These are phyloP conservation scores for Coemansia sp. DNA, from an alignment of 192 early-diverging fungal species.

Conservation along the genomic window DNA sequence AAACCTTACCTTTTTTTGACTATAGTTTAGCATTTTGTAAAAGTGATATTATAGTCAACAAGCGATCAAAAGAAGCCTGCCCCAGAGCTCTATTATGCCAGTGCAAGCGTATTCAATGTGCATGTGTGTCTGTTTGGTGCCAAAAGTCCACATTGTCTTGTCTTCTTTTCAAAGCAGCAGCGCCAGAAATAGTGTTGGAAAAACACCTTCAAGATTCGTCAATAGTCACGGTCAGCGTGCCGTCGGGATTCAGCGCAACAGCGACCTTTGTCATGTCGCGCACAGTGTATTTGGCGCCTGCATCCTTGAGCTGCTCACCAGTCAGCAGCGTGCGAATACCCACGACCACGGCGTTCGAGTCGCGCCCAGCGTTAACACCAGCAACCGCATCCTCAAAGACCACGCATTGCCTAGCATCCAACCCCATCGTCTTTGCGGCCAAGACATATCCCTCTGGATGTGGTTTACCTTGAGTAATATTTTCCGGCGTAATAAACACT, in stretches of 20 bases:
- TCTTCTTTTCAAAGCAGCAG: background rate
- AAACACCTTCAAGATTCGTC: slow-evolving; percentile 10
- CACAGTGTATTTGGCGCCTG: slow-evolving; percentile 29
- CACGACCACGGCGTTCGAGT: slow-evolving; percentile 18
- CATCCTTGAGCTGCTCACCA: slow-evolving; percentile 16
- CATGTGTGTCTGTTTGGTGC: too few relatives aligned
- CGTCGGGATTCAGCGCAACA: background rate
- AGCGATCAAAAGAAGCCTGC: too few relatives aligned
- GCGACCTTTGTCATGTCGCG: slow-evolving; percentile 34
- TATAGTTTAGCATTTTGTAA: too few relatives aligned
- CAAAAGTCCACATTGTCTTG: too few relatives aligned
- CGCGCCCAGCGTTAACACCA: slow-evolving; percentile 12
- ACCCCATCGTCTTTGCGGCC: slow-evolving; percentile 18
- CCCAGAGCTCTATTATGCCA: too few relatives aligned
- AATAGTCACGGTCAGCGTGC: slow-evolving; percentile 9
- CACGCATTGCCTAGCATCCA: slow-evolving; percentile 12
- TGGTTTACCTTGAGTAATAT: slow-evolving; percentile 32
- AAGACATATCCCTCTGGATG: slow-evolving; percentile 32
- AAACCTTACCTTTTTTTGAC: too few relatives aligned
- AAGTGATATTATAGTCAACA: too few relatives aligned
- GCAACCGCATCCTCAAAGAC: slow-evolving; percentile 48
- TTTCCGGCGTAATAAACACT: slow-evolving; percentile 30
- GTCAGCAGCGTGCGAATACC: slow-evolving; percentile 22
- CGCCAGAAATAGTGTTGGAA: background rate
- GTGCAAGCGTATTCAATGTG: too few relatives aligned